Evolutionary conservation across 1,284 basidiomycete genomes (phyloP).

Genomic region (Ganoderma multipileum): DNA sequence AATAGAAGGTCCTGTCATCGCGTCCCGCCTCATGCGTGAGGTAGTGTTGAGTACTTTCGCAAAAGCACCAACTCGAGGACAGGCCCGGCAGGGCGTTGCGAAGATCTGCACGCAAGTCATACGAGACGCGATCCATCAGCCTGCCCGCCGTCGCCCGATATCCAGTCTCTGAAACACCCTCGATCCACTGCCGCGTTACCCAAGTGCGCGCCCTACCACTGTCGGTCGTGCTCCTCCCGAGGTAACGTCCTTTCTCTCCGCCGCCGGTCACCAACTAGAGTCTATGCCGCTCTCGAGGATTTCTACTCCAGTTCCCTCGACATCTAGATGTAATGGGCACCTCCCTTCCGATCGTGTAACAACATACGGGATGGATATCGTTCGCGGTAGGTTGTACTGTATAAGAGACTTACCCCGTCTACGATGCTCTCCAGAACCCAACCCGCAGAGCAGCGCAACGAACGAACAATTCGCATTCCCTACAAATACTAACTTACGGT

Average conservation of each 20-base stretch:
- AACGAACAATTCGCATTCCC: neutral
- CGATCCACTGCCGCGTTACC: neutral
- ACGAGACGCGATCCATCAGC: neutral
- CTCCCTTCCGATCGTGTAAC: neutral
- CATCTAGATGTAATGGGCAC: neutral
- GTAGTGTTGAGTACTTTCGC: too few relatives aligned
- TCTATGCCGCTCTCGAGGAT: neutral
- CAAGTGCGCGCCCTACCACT: neutral
- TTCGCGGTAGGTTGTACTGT: neutral
- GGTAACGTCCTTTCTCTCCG: neutral
- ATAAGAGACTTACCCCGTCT: neutral
- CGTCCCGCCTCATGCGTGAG: too few relatives aligned
- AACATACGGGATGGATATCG: neutral
- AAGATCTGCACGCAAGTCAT: neutral
- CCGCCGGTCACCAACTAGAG: neutral
- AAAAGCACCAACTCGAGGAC: neutral
- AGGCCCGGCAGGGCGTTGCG: neutral
- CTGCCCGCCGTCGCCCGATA: neutral
- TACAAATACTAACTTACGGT: neutral
- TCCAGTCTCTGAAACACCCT: neutral
- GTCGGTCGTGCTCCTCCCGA: neutral
- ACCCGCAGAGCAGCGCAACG: neutral
- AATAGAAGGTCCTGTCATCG: too few relatives aligned
- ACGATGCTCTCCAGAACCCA: neutral
- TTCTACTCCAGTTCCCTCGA: neutral